These are phyloP conservation scores for Beauveria brongniartii DNA, from an alignment of 2,329 filamentous ascomycete genomes.

Conservation along the genomic window DNA sequence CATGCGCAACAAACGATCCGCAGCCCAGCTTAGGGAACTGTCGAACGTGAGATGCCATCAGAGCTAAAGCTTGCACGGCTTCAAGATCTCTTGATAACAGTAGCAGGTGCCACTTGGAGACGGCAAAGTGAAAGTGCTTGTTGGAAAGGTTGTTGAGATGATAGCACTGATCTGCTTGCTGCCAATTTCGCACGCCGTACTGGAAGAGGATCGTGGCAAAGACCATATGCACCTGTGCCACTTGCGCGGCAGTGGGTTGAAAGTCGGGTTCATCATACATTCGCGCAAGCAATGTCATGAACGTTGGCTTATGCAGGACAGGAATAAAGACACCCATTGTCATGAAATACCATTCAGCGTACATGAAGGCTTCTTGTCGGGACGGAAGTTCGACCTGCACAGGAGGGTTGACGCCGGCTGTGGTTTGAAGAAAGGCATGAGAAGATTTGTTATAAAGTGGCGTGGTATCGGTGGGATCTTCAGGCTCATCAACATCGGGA, in stretches of 20 bases:
- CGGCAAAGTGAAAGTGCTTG: conserved; percentile 68
- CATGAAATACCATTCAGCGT: conserved; percentile 68
- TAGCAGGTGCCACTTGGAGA: conserved; percentile 61
- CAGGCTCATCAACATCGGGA: conserved; percentile 54
- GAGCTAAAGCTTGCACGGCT: conserved; percentile 63
- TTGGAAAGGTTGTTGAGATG: conserved; percentile 59
- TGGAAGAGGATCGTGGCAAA: conserved; percentile 73
- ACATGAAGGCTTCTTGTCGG: conserved; percentile 57
- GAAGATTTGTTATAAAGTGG: conserved; percentile 64
- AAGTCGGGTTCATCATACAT: conserved; percentile 65
- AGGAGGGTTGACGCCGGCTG: conserved; percentile 51
- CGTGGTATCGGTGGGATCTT: conserved; percentile 28
- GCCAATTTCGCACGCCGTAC: conserved; percentile 60
- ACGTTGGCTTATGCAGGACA: conserved; percentile 67
- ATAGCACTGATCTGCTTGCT: conserved; percentile 43
- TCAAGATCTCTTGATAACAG: conserved; percentile 52
- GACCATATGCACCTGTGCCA: conserved; percentile 68
- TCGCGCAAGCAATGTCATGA: conserved; percentile 54
- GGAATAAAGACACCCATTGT: conserved; percentile 66
- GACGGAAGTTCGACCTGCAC: conserved; percentile 53
- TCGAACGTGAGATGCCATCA: conserved; percentile 66
- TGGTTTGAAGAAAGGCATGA: conserved; percentile 58
- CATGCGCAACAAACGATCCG: conserved; percentile 58
- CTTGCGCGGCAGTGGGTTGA: conserved; percentile 54
- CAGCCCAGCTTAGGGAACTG: conserved; percentile 73